phyloP scores from a whole-genome alignment of 257 asterid genomes.

The Anisodus tanguticus region DNA sequence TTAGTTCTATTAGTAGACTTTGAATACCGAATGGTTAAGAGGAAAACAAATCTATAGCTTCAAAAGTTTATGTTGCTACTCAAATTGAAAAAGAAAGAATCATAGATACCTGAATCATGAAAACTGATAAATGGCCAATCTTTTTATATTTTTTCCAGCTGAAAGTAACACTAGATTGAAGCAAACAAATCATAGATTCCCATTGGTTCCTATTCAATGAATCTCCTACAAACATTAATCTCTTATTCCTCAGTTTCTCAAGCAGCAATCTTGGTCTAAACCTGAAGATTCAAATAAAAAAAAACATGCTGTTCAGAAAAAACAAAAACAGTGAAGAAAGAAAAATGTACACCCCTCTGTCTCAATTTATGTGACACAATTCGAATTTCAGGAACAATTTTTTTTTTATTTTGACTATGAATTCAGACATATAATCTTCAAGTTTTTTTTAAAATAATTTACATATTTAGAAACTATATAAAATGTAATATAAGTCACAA shows the following conservation, averaged over 20 bases:
- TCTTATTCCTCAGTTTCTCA: conserved; percentile 51
- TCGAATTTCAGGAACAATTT: too few species aligned
- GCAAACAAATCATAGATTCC: conserved; percentile 86
- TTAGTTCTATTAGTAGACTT: too few species aligned
- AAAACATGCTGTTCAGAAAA: background rate
- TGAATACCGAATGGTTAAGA: background rate
- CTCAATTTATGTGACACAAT: too few species aligned
- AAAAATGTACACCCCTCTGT: too few species aligned
- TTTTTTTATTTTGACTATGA: too few species aligned
- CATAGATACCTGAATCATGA: too few species aligned
- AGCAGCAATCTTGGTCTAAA: conserved; percentile 66
- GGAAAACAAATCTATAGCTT: conserved; percentile 41
- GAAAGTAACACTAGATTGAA: conserved; percentile 59
- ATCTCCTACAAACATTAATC: conserved; percentile 18
- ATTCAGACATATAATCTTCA: too few species aligned
- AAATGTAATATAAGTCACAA: too few species aligned
- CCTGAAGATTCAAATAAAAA: conserved; percentile 33
- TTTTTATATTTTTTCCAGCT: conserved; percentile 67
- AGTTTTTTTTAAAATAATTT: too few species aligned
- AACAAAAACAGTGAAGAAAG: too few species aligned
- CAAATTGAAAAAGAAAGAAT: too few species aligned
- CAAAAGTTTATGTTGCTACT: conserved; percentile 32
- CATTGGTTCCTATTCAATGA: conserved; percentile 72
- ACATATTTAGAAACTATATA: too few species aligned
- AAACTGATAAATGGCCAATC: conserved; percentile 53